Percentiles rank a stretch among this genome's conserved stretches.
These are phyloP conservation scores for Amaranthus palmeri DNA, from an alignment of 148 eudicot genomes.

Conservation along the genomic window DNA sequence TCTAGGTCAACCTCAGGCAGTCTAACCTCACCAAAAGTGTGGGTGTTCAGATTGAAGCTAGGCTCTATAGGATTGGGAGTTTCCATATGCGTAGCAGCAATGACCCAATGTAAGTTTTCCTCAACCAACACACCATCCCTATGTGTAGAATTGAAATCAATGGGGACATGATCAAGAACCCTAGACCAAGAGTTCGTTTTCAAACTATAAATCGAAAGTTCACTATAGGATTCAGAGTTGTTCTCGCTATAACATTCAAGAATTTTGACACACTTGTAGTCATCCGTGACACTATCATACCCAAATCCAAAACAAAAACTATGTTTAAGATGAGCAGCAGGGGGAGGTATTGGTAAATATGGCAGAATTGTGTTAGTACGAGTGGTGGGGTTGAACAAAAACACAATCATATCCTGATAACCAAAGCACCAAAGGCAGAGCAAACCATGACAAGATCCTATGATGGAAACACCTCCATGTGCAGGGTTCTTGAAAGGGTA, in stretches of 20 bases:
- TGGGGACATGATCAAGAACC: slow-evolving; percentile 8
- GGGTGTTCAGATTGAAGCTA: slow-evolving; percentile 1
- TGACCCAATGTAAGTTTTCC: slow-evolving; percentile 20
- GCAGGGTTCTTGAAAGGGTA: slow-evolving; percentile 17
- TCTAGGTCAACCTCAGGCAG: background rate
- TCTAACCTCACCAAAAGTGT: slow-evolving; percentile 1
- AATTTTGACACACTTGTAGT: slow-evolving; percentile 25
- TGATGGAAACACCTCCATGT: background rate
- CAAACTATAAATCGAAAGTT: slow-evolving; percentile 25
- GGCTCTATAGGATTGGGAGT: slow-evolving; percentile 13
- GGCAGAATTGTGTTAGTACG: slow-evolving; percentile 11
- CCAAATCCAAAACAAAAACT: slow-evolving; percentile 9
- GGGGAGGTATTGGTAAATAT: background rate
- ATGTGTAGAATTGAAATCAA: background rate
- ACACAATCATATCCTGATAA: background rate
- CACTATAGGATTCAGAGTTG: background rate
- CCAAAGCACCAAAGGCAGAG: slow-evolving; percentile 5
- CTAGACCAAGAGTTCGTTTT: slow-evolving; percentile 10
- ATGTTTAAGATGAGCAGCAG: background rate
- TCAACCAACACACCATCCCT: slow-evolving; percentile 2
- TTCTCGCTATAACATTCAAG: background rate
- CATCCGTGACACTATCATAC: slow-evolving; percentile 3
- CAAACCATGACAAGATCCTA: slow-evolving; percentile 24
- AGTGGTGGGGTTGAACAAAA: slow-evolving; percentile 22
- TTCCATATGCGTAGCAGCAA: background rate